Evolutionary conservation across 1,139 yeast genomes (phyloP).

Genomic region (Geotrichum histeridarum): DNA sequence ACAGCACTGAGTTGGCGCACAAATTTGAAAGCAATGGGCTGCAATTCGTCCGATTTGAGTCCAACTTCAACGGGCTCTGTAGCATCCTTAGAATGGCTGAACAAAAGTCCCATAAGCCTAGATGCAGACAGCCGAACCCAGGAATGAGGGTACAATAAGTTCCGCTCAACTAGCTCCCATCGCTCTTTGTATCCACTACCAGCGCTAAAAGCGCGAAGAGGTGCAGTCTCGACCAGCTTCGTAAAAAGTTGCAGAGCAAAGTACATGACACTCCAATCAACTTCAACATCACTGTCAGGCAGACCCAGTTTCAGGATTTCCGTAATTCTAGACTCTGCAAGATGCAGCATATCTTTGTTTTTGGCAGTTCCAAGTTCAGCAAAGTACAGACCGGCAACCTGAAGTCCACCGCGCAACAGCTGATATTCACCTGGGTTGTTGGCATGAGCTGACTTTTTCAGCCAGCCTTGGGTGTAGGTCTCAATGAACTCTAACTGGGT

Average conservation of each 20-base stretch:
- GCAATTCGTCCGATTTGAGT: constrained; percentile 40
- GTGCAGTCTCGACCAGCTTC: constrained; percentile 28
- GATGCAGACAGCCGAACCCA: constrained; percentile 79
- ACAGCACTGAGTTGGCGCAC: constrained; percentile 83
- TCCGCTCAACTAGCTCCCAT: constrained; percentile 53
- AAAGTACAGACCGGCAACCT: constrained; percentile 62
- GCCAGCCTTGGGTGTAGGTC: constrained; percentile 64
- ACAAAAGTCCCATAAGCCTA: constrained; percentile 53
- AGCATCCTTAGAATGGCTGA: constrained; percentile 39
- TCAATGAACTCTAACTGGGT: constrained; percentile 48
- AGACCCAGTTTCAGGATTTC: constrained; percentile 26
- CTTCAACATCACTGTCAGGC: constrained; percentile 24
- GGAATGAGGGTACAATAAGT: constrained; percentile 77
- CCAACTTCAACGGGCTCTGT: constrained; percentile 19
- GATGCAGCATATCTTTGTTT: constrained; percentile 21
- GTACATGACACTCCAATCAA: constrained; percentile 73
- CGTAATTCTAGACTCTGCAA: constrained; percentile 25
- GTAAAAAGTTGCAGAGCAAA: constrained; percentile 53
- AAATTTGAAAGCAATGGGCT: constrained; percentile 60
- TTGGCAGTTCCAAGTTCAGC: constrained; percentile 43
- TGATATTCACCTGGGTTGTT: constrained; percentile 47
- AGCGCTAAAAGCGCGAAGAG: constrained; percentile 40
- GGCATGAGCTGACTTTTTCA: constrained; percentile 33
- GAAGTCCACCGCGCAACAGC: constrained; percentile 71
- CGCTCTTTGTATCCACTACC: constrained; percentile 31